Evolutionary conservation across 23 red algal species (phyloP).

Genomic region (Gracilaria domingensis): DNA sequence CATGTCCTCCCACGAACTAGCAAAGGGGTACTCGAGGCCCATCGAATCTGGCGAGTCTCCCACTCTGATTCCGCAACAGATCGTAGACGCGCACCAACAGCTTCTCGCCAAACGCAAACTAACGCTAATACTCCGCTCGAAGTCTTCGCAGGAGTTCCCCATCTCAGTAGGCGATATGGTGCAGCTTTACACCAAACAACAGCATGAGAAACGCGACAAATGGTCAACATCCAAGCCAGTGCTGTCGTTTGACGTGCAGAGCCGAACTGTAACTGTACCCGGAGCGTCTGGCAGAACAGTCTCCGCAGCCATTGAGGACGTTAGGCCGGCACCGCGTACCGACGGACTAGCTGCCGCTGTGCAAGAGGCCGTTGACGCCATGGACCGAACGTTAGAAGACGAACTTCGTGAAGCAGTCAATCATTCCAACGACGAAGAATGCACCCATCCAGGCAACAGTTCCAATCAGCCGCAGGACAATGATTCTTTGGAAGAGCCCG

Average conservation of each 20-base stretch:
- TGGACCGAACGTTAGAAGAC: conserved; percentile 16
- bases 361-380: conserved; percentile 34
- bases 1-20: conserved; percentile 22
- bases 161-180: conserved; percentile 38
- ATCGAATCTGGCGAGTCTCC: not conserved
- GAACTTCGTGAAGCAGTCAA: not conserved
- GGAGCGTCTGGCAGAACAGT: not conserved
- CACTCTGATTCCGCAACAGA: not conserved
- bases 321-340: not conserved
- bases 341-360: conserved; percentile 24
- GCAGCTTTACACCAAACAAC: conserved; percentile 23
- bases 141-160: not conserved
- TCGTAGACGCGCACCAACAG: conserved; percentile 1
- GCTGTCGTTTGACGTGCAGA: conserved; percentile 1
- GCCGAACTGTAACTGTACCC: conserved; percentile 12
- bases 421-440: not conserved
- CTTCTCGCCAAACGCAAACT: conserved; percentile 51
- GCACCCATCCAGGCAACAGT: too few relatives aligned
- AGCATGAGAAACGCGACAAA: not conserved
- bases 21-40: conserved; percentile 42
- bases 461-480: too few relatives aligned
- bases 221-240: conserved; percentile 6
- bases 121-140: conserved; percentile 27
- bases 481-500: not conserved
- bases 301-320: conserved; percentile 21